Base-by-base conservation (phyloP, 768 basidiomycete species). In the Russula griseocarnosa region DNA sequence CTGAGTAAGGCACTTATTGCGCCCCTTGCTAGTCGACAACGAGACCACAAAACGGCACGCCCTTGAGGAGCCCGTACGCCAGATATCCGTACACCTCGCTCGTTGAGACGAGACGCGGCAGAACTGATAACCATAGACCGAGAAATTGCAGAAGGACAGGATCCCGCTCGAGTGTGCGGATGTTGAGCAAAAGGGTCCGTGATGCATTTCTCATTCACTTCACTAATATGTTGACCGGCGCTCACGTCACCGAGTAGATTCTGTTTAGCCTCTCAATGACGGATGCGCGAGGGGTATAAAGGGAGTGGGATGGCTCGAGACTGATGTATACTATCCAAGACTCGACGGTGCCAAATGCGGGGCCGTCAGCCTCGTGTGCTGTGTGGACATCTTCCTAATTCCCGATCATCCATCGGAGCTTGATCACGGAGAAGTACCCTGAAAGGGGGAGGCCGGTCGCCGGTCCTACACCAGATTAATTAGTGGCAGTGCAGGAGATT, bases 11-110 rank as follows among this genome's bases (percentile, higher is more conserved):
- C 96, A 98, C 74, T 97, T 98, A 79, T 99, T 98, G 78, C 26
- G 96, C 96, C 6, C 90, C 97, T 74, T 99, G 97, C 76, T 99
- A 97, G 73, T 99, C 97, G 20, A 97, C 97, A 9, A 96, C 86
- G 53, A 98, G 84, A 24, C 96, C 96, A 42, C 87, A 94, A 58
- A 99, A 91, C 10, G 88, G 88, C 14, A 94, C 80, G 46, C 90
- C 92, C 67, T 79, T 78, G 66, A 93, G 78, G 3, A 85, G 71
- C 2, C 92, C 90, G 34, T 78, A 77, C 9, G 81, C 76, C 62
- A 98, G 82, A 26, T 83, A 76, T 47, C 95, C 97, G 75, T 96
- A 98, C 5, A 94, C 86, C 76, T 98, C 90, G 4, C 94, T 92
- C 26, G 94, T 91, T 11, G 92, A 94, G 36, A 94, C 92, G 64